phyloP scores from a whole-genome alignment of 352 stramenopile genomes.

The Pythium insidiosum region DNA sequence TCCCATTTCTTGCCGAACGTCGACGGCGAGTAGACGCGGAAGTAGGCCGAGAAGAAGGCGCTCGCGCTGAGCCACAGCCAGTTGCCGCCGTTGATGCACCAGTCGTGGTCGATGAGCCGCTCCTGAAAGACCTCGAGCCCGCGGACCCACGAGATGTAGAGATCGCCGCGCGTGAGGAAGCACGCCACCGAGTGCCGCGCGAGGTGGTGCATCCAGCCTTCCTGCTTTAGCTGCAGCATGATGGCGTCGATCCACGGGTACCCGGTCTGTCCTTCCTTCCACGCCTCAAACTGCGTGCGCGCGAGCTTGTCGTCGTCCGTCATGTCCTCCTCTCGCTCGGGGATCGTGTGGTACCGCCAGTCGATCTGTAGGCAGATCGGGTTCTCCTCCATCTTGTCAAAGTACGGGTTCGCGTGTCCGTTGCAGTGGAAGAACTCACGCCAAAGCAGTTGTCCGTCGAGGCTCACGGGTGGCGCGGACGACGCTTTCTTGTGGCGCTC shows the following conservation, averaged over 20 bases:
- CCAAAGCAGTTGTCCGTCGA: constrained; percentile 95
- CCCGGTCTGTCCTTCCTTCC: constrained; percentile 92
- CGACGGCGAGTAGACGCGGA: constrained; percentile 93
- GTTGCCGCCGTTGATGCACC: constrained; percentile 96
- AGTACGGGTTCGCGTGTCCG: constrained; percentile 76
- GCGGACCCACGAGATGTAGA: constrained; percentile 94
- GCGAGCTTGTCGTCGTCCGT: constrained; percentile 82
- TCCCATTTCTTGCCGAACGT: constrained; percentile 97
- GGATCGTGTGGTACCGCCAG: constrained; percentile 85
- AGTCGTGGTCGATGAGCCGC: constrained; percentile 95
- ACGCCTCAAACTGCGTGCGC: constrained; percentile 83
- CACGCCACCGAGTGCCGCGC: constrained; percentile 95
- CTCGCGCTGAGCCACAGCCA: constrained; percentile 95
- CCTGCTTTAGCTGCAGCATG: constrained; percentile 90
- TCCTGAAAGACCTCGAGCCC: constrained; percentile 90
- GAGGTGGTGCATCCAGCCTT: constrained; percentile 88
- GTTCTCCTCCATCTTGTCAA: constrained; percentile 94
- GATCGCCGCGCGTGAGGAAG: constrained; percentile 97
- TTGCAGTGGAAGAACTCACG: constrained; percentile 93
- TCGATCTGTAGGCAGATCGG: constrained; percentile 84
- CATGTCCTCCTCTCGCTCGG: constrained; percentile 40
- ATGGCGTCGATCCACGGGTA: constrained; percentile 98
- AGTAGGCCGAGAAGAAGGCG: constrained; percentile 97
- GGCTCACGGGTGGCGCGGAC: constrained; percentile 86
- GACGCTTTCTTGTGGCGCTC: constrained; percentile 46